Evolutionary conservation across 1,284 basidiomycete genomes (phyloP).

Genomic region (Thecaphora frezii): DNA sequence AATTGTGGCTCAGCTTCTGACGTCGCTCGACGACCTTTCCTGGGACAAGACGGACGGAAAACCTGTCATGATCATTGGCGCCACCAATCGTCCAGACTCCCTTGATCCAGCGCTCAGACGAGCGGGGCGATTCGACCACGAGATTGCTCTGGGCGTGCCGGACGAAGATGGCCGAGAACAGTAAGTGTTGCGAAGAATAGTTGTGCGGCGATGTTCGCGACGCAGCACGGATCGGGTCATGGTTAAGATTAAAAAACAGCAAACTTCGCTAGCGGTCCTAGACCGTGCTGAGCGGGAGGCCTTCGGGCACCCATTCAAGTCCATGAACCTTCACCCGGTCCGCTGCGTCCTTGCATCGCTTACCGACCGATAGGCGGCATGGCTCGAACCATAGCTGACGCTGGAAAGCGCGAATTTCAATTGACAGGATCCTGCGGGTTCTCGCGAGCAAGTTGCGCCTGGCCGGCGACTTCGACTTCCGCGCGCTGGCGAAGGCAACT

Average conservation of each 20-base stretch:
- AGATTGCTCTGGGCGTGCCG: constrained; percentile 95
- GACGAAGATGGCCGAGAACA: constrained; percentile 75
- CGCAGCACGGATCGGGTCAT: too few relatives aligned
- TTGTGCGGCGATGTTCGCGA: too few relatives aligned
- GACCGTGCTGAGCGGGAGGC: constrained; percentile 35
- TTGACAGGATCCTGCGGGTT: constrained; percentile 48
- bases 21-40: constrained; percentile 90
- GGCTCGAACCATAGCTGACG: too few relatives aligned
- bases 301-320: constrained; percentile 48
- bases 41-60: constrained; percentile 71
- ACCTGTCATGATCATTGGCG: constrained; percentile 90
- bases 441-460: constrained; percentile 44
- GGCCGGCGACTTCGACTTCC: constrained; percentile 80
- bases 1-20: constrained; percentile 94
- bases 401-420: too few relatives aligned
- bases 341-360: too few relatives aligned
- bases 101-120: constrained; percentile 88
- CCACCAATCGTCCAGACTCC: constrained; percentile 92
- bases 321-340: constrained; percentile 23
- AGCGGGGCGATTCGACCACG: constrained; percentile 93
- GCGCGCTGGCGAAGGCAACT: constrained; percentile 81
- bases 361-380: too few relatives aligned
- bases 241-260: constrained; percentile 1
- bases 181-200: constrained; percentile 67
- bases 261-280: constrained; percentile 37